phyloP scores from a whole-genome alignment of 73 alveolate genomes.

The Paramecium caudatum region DNA sequence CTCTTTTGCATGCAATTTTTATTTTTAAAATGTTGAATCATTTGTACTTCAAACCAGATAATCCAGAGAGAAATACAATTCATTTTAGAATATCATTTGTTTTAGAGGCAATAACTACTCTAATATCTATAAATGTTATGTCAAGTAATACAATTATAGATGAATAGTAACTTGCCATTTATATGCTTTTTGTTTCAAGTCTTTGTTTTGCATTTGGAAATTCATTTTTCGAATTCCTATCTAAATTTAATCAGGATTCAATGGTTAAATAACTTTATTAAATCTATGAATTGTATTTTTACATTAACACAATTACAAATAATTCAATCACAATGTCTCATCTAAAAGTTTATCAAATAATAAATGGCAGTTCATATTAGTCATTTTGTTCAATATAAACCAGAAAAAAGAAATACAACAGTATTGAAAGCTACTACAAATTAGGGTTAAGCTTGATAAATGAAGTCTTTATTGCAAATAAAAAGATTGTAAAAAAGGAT shows the following conservation, averaged over 20 bases:
- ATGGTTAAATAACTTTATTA: neutral
- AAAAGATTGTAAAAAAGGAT: neutral
- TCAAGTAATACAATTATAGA: neutral
- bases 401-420: neutral
- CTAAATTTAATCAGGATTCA: neutral
- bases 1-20: neutral
- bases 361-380: neutral
- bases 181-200: neutral
- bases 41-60: neutral
- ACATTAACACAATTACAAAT: neutral
- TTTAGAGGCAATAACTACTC: neutral
- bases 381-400: neutral
- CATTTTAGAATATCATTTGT: neutral
- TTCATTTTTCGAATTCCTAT: neutral
- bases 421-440: neutral
- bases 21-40: neutral
- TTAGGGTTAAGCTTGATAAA: neutral
- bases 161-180: neutral
- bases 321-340: neutral
- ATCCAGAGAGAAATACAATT: neutral
- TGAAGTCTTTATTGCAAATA: neutral
- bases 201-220: neutral
- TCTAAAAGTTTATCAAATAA: neutral
- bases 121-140: neutral
- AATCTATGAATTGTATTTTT: neutral